Evolutionary conservation across 164 flowering plant genomes (phyloP).

Genomic region (Chloranthus sessilifolius): DNA sequence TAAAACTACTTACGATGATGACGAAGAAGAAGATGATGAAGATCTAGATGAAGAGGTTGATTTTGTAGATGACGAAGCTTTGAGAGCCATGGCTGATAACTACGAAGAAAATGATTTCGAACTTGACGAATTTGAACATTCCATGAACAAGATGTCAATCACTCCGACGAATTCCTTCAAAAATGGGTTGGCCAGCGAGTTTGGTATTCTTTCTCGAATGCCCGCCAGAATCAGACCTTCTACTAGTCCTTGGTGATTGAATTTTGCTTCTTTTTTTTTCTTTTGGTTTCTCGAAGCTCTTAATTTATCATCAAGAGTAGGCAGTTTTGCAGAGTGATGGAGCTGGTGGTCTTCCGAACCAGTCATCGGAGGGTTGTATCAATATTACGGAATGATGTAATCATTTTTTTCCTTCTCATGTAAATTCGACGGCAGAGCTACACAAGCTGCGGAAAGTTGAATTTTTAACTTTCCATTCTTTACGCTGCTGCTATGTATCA

Average conservation of each 20-base stretch:
- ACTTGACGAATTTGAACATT: constrained; percentile 42
- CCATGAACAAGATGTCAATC: constrained; percentile 73
- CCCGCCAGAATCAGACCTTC: constrained; percentile 85
- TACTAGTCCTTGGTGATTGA: constrained; percentile 60
- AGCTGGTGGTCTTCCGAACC: no score
- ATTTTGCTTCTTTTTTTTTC: no score
- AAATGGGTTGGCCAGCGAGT: constrained; percentile 13
- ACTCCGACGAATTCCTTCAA: constrained; percentile 45
- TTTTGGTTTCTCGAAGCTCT: no score
- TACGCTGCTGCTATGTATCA: no score
- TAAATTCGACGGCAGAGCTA: no score
- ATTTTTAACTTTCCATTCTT: no score
- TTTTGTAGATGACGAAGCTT: constrained; percentile 22
- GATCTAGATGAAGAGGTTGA: constrained; percentile 51
- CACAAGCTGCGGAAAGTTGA: no score
- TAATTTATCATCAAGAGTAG: no score
- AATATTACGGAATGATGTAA: no score
- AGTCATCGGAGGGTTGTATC: no score
- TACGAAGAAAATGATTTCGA: constrained; percentile 19
- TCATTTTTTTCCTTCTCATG: no score
- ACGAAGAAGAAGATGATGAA: constrained; percentile 28
- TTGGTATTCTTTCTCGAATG: constrained; percentile 34
- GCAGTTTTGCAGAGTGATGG: no score
- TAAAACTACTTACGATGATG: constrained; percentile 35
- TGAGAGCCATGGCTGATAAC: constrained; percentile 1